Evolutionary conservation across 148 eudicot genomes (phyloP), one percentile per base, ranked within the genome.

Genomic region (Nepenthes mirabilis): DNA sequence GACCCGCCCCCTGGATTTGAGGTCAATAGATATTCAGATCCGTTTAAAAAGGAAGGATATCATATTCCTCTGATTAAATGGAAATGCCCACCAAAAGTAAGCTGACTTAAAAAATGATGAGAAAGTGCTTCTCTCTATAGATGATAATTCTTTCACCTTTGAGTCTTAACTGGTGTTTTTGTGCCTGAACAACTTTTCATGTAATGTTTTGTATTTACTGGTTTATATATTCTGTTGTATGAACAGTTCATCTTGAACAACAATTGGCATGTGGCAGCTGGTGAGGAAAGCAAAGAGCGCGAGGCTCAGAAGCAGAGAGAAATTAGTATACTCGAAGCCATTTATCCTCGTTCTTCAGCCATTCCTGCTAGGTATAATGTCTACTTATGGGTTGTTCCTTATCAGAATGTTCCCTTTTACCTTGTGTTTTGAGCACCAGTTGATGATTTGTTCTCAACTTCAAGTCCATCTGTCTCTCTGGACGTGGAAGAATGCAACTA

Each of bases 41-140:
- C 70, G 13, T 55, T 32, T 1, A 68, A 35, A 51, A 55, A 47
- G 52, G 58, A 55, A 32, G 61, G 23, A 33, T 33, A 63, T 34
- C 57, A 48, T 65, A 62, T 75, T 65, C 73, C 77, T 5, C 72
- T 57, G 57, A 69, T 68, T 14, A 68, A 53, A 64, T 87, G 95
- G 95, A 75, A 47, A 67, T 66, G 78, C 64, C 95, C 95, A 9
- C 79, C 87, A 3, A 60, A 63, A 68, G 95, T 87, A 70, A 68
- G 82, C 68, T 66, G 49, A 40, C 58, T 35, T 50, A 11, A 9
- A 23, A n/a, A 50, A 36, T 37, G 45, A 5, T 47, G 13, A 9
- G 33, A 36, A 59, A 40, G 5, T 1, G 43, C 35, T 43, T 11
- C 9, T 33, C 40, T 49, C 33, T 49, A 1, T 11, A 50, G 43